A percentile compares a stretch with the other conserved stretches of the same genome.
Conservation (phyloP, 768 basidiomycete genomes). For the Trametes villosa region DNA sequence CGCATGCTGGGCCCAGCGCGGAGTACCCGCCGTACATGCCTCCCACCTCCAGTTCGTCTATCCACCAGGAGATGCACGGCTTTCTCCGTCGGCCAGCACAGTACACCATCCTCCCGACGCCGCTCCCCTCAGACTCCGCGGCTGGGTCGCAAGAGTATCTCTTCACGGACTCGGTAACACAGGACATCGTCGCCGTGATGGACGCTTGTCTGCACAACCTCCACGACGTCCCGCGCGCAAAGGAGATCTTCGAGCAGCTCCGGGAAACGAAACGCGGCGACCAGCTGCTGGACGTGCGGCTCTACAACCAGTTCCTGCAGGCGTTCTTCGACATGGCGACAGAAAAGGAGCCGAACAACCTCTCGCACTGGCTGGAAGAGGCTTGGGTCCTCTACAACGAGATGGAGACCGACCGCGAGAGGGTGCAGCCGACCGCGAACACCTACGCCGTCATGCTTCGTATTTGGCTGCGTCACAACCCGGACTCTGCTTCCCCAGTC, state of each 20-base stretch:
- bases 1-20: conserved; percentile 40
- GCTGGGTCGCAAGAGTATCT: conserved; percentile 51
- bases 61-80: conserved; percentile 45
- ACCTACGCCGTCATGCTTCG: conserved; percentile 76
- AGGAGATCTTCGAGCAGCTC: conserved; percentile 69
- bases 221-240: conserved; percentile 79
- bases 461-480: conserved; percentile 52
- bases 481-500: conserved; percentile 30
- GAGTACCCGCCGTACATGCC: conserved; percentile 47
- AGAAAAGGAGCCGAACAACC: conserved; percentile 47
- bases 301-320: conserved; percentile 70
- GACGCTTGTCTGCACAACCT: conserved; percentile 80
- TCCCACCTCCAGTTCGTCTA: conserved; percentile 26
- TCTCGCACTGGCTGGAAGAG: conserved; percentile 62
- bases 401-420: conserved; percentile 56
- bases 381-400: conserved; percentile 62
- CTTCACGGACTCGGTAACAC: conserved; percentile 67
- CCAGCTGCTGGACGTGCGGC: conserved; percentile 48
- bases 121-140: conserved; percentile 54
- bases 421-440: conserved; percentile 51
- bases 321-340: conserved; percentile 66
- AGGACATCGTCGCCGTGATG: conserved; percentile 77
- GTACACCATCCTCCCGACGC: conserved; percentile 68
- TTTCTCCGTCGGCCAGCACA: conserved; percentile 54
- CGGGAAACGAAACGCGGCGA: conserved; percentile 47